Base-by-base conservation (phyloP, 2,329 filamentous ascomycete species). In the Onygenales sp. region DNA sequence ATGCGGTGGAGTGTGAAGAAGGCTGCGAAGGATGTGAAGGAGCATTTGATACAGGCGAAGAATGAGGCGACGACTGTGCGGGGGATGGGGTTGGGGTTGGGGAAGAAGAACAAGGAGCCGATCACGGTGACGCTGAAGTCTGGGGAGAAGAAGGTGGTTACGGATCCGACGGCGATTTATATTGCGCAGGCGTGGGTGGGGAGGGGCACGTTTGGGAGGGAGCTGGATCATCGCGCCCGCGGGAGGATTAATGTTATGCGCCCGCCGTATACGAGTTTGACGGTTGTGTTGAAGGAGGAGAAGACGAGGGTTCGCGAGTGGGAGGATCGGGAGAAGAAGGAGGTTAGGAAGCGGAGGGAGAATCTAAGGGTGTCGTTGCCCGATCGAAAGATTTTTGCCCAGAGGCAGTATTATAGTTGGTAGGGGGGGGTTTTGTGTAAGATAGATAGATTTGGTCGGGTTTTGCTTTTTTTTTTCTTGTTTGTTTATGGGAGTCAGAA, bases 1-100 rank as follows among this genome's bases (percentile, higher is more conserved):
- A 95, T 98, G 89, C 82, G 85, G 53, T 97, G 92, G 75, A 92
- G 86, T 69, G 89, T 89, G 77, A 98, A 98, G 81, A 92, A 90
- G 75, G 87, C 86, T 58, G 88, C 92, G 6, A 77, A 81, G 60
- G 89, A 95, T 64, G 82, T 97, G 32, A 75, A 81, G 61, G 84
- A 83, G 65, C 87, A 93, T 65, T 75, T 98, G 14, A 82, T 93
- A 65, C 80, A 87, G 63, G 91, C 92, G 1, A 82, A 86, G 54
- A 88, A 95, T 65, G 75, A 85, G 64, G 93, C 93, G 38, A 77
- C 95, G 59, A 87, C 87, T 13, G 79, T 79, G 62, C 79, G 85
- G 41, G 90, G 89, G 10, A 97, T 98, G 92, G 91, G 90, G 0
- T 73, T 96, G 59, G 69, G 75, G 2, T 13, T 14, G 35, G 11